A percentile compares a stretch with the other conserved stretches of the same genome.
Conservation (phyloP, 495 filamentous ascomycete species). For the Penicillium bovifimosum region DNA sequence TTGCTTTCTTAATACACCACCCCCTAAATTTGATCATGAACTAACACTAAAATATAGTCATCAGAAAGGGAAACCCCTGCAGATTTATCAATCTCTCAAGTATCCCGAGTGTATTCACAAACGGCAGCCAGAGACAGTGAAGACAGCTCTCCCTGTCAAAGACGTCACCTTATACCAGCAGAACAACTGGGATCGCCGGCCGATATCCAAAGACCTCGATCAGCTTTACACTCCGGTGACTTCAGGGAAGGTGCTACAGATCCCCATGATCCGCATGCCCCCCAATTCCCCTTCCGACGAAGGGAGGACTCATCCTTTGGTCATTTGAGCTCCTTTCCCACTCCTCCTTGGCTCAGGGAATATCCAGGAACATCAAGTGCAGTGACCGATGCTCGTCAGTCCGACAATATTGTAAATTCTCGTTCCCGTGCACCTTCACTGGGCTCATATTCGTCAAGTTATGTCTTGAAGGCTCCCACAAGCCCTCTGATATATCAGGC, state of each 20-base stretch:
- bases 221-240: constrained; percentile 84
- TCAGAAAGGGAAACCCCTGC: not conserved
- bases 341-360: constrained; percentile 44
- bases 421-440: constrained; percentile 56
- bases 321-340: constrained; percentile 40
- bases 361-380: constrained; percentile 9
- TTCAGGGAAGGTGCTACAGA: constrained; percentile 59
- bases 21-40: not conserved
- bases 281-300: constrained; percentile 20
- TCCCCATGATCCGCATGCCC: constrained; percentile 19
- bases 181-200: constrained; percentile 33
- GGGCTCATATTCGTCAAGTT: constrained; percentile 74
- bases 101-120: constrained; percentile 5
- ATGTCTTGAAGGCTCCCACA: constrained; percentile 80
- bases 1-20: not conserved
- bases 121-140: constrained; percentile 4
- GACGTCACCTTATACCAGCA: not conserved
- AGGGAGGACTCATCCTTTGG: constrained; percentile 14
- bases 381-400: constrained; percentile 15
- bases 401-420: constrained; percentile 12
- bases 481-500: constrained; percentile 89
- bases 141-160: constrained; percentile 4
- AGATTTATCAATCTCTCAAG: constrained; percentile 4
- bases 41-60: constrained; percentile 12
- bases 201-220: constrained; percentile 76